Evolutionary conservation across 2,329 filamentous ascomycete species (phyloP).

Genomic region (Claviceps sorghi): DNA sequence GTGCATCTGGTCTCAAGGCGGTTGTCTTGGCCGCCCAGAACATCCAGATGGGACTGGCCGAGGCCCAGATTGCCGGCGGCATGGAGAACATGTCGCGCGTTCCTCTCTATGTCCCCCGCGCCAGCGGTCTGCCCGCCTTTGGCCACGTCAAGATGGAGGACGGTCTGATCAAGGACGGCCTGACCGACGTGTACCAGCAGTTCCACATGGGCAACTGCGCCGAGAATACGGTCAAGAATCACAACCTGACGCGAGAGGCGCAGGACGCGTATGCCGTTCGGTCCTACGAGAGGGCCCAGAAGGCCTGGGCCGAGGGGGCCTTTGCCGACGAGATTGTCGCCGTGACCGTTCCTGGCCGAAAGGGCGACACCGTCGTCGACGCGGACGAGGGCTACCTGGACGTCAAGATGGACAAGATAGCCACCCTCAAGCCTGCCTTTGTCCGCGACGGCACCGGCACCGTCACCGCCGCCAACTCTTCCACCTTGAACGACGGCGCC

Average conservation of each 20-base stretch:
- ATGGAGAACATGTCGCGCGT: conserved; percentile 98
- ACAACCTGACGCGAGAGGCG: conserved; percentile 63
- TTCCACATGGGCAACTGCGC: conserved; percentile 98
- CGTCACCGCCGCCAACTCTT: conserved; percentile 88
- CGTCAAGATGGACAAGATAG: conserved; percentile 73
- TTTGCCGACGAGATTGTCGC: conserved; percentile 86
- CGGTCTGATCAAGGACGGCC: conserved; percentile 81
- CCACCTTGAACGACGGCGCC: conserved; percentile 87
- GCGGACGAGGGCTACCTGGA: conserved; percentile 84
- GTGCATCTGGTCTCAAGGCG: conserved; percentile 86
- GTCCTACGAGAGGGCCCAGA: conserved; percentile 79
- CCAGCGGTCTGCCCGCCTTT: conserved; percentile 71
- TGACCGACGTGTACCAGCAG: conserved; percentile 93
- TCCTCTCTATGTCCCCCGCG: conserved; percentile 75
- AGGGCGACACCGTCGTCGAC: conserved; percentile 65
- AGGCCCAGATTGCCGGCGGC: conserved; percentile 81
- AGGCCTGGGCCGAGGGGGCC: conserved; percentile 67
- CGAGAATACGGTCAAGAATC: conserved; percentile 84
- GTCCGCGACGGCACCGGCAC: conserved; percentile 72
- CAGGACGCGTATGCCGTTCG: conserved; percentile 86
- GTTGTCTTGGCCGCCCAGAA: conserved; percentile 84
- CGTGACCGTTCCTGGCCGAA: conserved; percentile 70
- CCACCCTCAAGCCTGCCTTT: conserved; percentile 82
- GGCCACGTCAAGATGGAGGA: conserved; percentile 81
- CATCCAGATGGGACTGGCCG: conserved; percentile 78